These are phyloP conservation scores for Aspergillus avenaceus DNA, from an alignment of 495 filamentous ascomycete species.

Conservation along the genomic window DNA sequence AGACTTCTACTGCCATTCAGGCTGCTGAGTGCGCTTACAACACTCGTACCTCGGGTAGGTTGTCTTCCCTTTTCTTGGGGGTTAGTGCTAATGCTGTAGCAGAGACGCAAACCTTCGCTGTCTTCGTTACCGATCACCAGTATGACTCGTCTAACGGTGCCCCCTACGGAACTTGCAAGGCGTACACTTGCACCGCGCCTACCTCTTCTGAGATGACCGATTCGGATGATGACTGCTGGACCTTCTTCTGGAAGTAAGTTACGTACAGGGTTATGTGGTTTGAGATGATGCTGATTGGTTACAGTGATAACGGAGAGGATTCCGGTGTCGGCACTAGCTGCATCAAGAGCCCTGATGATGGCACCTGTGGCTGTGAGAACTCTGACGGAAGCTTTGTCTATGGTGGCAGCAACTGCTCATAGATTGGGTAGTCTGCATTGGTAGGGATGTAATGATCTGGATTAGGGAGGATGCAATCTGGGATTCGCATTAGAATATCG, in stretches of 20 bases:
- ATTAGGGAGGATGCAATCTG: too few species aligned
- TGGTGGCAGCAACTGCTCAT: constrained; percentile 24
- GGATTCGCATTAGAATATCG: too few species aligned
- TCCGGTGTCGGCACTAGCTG: constrained; percentile 27
- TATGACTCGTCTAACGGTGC: constrained; percentile 29
- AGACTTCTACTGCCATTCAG: constrained; percentile 32
- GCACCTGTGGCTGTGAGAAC: constrained; percentile 35
- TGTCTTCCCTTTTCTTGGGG: neutral
- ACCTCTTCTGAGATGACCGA: constrained; percentile 18
- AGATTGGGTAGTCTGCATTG: neutral
- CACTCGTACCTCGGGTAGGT: constrained; percentile 25
- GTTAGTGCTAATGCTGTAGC: neutral
- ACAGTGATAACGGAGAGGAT: constrained; percentile 19
- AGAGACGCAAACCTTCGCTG: constrained; percentile 32
- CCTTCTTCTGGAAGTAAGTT: constrained; percentile 30
- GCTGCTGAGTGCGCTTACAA: constrained; percentile 39
- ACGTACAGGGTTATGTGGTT: neutral
- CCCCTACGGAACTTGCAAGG: constrained; percentile 35
- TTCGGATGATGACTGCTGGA: constrained; percentile 27
- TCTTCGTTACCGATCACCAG: constrained; percentile 32
- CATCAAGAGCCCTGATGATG: constrained; percentile 29
- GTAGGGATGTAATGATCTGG: neutral
- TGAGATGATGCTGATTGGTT: neutral
- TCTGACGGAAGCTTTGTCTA: constrained; percentile 32
- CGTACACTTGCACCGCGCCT: constrained; percentile 31